Percentiles rank a stretch among this genome's conserved stretches.
These are phyloP conservation scores for Talaromyces trachyspermus DNA, from an alignment of 495 filamentous ascomycete genomes.

Conservation along the genomic window DNA sequence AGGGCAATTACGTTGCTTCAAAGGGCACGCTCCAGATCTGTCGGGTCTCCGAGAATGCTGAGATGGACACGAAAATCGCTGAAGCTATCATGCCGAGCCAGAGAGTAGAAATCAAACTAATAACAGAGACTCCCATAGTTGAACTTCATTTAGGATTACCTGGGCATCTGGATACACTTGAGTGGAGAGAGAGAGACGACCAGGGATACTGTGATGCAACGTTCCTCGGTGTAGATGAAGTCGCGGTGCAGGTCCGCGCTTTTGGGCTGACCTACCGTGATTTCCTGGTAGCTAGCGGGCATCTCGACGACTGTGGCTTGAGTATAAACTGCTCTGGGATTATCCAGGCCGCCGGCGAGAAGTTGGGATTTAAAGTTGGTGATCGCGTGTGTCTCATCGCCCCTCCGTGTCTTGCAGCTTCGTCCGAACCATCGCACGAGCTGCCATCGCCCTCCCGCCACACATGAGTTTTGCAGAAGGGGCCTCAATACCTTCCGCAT, in stretches of 20 bases:
- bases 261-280: conserved; percentile 17
- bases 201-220: not conserved
- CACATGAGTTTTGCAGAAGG: conserved; percentile 19
- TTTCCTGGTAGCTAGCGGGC: conserved; percentile 29
- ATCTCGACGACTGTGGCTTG: conserved; percentile 21
- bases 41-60: not conserved
- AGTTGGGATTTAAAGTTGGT: conserved; percentile 41
- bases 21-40: not conserved
- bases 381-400: conserved; percentile 47
- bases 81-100: not conserved
- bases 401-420: conserved; percentile 23
- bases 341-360: conserved; percentile 41
- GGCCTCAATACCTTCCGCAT: conserved; percentile 21
- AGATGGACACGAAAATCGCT: not conserved
- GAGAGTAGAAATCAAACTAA: not conserved
- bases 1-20: not conserved
- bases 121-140: not conserved
- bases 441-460: conserved; percentile 14
- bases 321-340: conserved; percentile 50
- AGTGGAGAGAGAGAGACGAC: not conserved
- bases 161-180: not conserved
- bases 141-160: not conserved
- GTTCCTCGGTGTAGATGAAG: conserved; percentile 1
- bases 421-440: conserved; percentile 17
- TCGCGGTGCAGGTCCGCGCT: conserved; percentile 12